phyloP scores from a whole-genome alignment of 192 early-diverging fungal genomes.

The Coemansia umbellata region DNA sequence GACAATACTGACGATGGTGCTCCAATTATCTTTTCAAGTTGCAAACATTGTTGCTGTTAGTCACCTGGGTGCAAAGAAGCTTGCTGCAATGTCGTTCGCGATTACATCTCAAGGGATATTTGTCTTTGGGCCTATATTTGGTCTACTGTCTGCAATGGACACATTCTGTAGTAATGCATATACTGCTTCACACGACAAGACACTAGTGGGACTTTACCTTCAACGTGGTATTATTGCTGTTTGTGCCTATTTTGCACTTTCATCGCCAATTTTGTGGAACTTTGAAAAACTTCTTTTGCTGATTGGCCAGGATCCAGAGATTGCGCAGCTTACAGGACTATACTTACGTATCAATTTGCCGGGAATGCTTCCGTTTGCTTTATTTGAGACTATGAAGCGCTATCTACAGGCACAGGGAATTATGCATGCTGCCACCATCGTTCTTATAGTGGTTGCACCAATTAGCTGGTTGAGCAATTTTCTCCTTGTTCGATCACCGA shows the following conservation, averaged over 20 bases:
- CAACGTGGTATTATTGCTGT: conserved; percentile 43
- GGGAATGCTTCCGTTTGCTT: conserved; percentile 74
- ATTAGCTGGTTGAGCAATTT: conserved; percentile 28
- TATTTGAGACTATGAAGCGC: conserved; percentile 80
- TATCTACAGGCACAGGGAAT: conserved; percentile 88
- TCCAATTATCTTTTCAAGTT: conserved; percentile 62
- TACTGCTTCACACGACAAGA: conserved; percentile 42
- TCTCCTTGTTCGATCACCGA: conserved; percentile 48
- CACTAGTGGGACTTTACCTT: conserved; percentile 39
- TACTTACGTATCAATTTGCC: conserved; percentile 67
- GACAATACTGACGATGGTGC: conserved; percentile 51
- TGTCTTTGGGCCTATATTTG: conserved; percentile 63
- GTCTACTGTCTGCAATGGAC: conserved; percentile 55
- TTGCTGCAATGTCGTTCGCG: conserved; percentile 65
- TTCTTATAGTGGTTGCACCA: conserved; percentile 34
- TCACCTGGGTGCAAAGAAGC: conserved; percentile 59
- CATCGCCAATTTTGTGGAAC: conserved; percentile 15
- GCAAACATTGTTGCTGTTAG: conserved; percentile 63
- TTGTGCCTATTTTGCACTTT: conserved; percentile 30
- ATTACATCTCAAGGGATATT: conserved; percentile 68
- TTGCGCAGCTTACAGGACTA: conserved; percentile 63
- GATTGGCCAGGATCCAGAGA: conserved; percentile 69
- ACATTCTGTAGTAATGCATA: conserved; percentile 38
- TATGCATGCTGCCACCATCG: conserved; percentile 70
- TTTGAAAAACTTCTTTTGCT: conserved; percentile 62